A percentile compares a stretch with the other conserved stretches of the same genome.
Conservation (phyloP, 2,329 filamentous ascomycete species). For the Cercospora sojina region DNA sequence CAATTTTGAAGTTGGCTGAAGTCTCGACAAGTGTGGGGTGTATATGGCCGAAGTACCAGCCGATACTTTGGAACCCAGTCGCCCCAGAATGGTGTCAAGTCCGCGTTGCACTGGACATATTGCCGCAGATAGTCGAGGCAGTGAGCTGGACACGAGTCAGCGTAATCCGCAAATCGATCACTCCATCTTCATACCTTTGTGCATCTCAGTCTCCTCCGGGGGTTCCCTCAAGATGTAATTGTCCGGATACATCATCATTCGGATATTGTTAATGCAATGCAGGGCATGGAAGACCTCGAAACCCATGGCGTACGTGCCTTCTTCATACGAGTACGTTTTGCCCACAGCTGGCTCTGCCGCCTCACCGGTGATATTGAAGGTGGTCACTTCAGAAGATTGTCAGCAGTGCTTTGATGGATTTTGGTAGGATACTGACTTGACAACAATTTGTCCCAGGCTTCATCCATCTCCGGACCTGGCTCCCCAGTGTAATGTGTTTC, state of each 20-base stretch:
- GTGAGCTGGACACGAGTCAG: slow-evolving; percentile 1
- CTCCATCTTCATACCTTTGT: not conserved
- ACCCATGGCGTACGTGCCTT: slow-evolving; percentile 12
- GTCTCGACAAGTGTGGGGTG: slow-evolving; percentile 15
- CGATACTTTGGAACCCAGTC: slow-evolving; percentile 7
- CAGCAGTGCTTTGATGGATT: not conserved
- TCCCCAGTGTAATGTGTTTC: slow-evolving; percentile 3
- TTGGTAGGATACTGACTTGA: not conserved
- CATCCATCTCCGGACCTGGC: slow-evolving; percentile 8
- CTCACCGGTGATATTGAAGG: slow-evolving; percentile 3
- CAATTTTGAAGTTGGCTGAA: not conserved
- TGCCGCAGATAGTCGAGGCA: slow-evolving; percentile 14
- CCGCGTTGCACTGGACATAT: slow-evolving; percentile 16
- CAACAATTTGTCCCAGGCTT: slow-evolving; percentile 9
- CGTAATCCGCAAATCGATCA: not conserved
- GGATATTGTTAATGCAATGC: slow-evolving; percentile 15
- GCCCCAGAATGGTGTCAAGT: slow-evolving; percentile 14
- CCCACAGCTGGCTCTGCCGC: not conserved
- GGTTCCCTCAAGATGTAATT: slow-evolving; percentile 11
- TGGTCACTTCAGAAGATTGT: not conserved
- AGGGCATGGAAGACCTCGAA: slow-evolving; percentile 13
- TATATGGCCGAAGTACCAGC: slow-evolving; percentile 8
- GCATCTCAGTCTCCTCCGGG: slow-evolving; percentile 9
- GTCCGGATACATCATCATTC: slow-evolving; percentile 11
- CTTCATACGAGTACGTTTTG: slow-evolving; percentile 7